Base-by-base conservation (phyloP, 352 stramenopile genomes). In the Phytopythium kandeliae region DNA sequence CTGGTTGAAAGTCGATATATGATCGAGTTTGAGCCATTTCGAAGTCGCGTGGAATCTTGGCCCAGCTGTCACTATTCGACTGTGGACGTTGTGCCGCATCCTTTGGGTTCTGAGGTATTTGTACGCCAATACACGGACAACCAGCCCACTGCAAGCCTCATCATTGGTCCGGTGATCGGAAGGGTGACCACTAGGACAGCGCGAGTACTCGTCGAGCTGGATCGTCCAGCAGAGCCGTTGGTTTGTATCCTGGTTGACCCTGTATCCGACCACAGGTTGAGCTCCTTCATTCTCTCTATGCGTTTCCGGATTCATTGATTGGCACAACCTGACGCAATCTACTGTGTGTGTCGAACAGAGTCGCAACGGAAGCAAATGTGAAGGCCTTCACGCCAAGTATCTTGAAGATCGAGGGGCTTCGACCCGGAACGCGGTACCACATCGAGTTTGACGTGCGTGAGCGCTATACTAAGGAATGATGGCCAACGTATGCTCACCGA, bases 91-190 rank as follows among this genome's bases (percentile, higher is more conserved):
- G 65, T 84, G 10, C 60, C 80, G 7, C 80, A 91, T 22, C 36
- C 57, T 10, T 42, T 49, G 13, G 69, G 68, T 0, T 54, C 75
- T 28, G 59, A 60, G 13, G 71, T 55, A 46, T 46, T 48, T 3
- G 45, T 71, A 11, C 61, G 62, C 22, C 70, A 84, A 24, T 76
- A 82, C 43, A 38, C 65, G 1, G 54, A 73, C 34, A 50, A 65
- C 25, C 57, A 65, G 15, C 54, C 63, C 1, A 60, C 74, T 12
- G 69, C 80, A 8, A 65, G 57, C 2, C 38, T 91, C 2, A 28
- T 88, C 24, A 25, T 89, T 9, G 80, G 80, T 3, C 80, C 80
- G 11, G 57, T 91, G n/a, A 53, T 91, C 25, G 78, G 80, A 24
- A 64, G 69, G 16, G 65, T 89, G 15, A 83, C 74, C n/a, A 62